Evolutionary conservation across 2,329 filamentous ascomycete genomes (phyloP).

Genomic region (Macroventuria anomochaeta): DNA sequence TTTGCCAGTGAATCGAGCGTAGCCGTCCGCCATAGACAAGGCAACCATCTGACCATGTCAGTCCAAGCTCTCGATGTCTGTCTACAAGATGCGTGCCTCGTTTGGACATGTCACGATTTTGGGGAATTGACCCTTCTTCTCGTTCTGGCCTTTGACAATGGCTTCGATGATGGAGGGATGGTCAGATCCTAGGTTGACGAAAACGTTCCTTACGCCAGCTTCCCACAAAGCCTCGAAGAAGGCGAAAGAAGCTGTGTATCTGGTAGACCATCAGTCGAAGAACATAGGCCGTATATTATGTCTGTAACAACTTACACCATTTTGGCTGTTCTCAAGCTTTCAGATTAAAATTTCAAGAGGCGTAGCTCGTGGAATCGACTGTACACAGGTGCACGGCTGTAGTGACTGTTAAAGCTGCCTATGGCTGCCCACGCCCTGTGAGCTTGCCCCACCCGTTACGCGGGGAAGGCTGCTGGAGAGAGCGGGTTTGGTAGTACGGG

Average conservation of each 20-base stretch:
- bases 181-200: constrained; percentile 73
- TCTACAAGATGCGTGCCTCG: constrained; percentile 61
- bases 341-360: not conserved
- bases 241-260: constrained; percentile 77
- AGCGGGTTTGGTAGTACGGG: constrained; percentile 1
- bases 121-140: constrained; percentile 69
- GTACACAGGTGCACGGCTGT: not conserved
- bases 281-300: no score
- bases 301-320: constrained; percentile 29
- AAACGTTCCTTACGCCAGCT: constrained; percentile 54
- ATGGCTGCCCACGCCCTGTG: constrained; percentile 7
- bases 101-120: constrained; percentile 80
- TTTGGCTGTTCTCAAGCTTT: constrained; percentile 4
- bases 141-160: constrained; percentile 76
- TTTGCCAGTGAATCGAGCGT: constrained; percentile 70
- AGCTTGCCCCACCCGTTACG: constrained; percentile 14
- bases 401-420: not conserved
- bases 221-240: constrained; percentile 85
- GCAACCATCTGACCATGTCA: constrained; percentile 72
- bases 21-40: constrained; percentile 83
- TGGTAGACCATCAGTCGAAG: constrained; percentile 17
- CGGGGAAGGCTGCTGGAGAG: constrained; percentile 11
- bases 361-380: not conserved
- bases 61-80: not conserved
- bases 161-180: constrained; percentile 81